Evolutionary conservation across 768 basidiomycete genomes (phyloP), one percentile per base, ranked within the genome.

Genomic region (Pleurotus platypus): DNA sequence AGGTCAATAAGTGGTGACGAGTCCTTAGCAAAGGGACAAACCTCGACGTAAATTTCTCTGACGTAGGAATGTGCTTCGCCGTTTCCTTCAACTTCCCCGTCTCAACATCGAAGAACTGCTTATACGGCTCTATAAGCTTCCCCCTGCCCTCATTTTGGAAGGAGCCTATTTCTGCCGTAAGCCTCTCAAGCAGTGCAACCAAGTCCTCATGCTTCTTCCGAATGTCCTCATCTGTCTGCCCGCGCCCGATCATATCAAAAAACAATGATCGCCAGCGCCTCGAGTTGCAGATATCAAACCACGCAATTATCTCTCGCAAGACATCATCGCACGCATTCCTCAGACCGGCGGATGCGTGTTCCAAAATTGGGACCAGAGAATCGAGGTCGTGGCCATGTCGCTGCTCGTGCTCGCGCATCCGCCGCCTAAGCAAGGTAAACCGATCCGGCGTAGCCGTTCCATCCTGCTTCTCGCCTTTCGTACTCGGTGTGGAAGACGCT

Each of bases 311-410:
- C 1, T 55, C 63, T 0, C 45, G 46, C 2, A 74, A 22, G 0
- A 63, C 69, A 1, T 59, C 61, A 16, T 70, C 68, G 22, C 72
- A 74, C 1, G 73, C 66, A 1, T 47, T 47, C 5, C 78, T 70
- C 4, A 80, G 65, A 0, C 67, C 65, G 1, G 60, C 62, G 7
- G 78, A 77, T 5, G 73, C 69, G 3, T 63, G 46, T 0, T 65
- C 66, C n/a, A 80, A 66, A 39, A 79, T 73, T 13, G 77, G 78
- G 8, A 78, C 65, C 15, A 77, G 68, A 0, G 69, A 62, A 53
- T 76, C 73, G 13, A 80, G 67, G 53, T 72, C 70, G 57, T 80
- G 77, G 0, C 78, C 78, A 49, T 78, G 73, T 26, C 67, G 62
- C 0, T 64, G 54, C 60, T 79, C 77, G 18, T 69, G 72, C 43